A percentile compares a stretch with the other conserved stretches of the same genome.
phyloP scores from a whole-genome alignment of 176 grass and related monocot species.

The Tuctoria greenei region DNA sequence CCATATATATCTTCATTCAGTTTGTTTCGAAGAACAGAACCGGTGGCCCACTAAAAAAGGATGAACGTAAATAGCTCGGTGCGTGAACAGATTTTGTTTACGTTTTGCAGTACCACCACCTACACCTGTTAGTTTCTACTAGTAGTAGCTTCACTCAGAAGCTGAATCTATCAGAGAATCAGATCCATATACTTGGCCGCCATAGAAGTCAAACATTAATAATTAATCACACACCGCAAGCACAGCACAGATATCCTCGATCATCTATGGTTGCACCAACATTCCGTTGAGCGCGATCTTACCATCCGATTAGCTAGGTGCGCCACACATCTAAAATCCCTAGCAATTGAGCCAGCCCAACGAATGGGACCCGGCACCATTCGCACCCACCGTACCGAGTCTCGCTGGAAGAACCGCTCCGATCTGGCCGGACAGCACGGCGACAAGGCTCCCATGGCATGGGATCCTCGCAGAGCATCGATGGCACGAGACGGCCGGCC shows the following conservation, averaged over 20 bases:
- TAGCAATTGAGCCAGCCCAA: background rate
- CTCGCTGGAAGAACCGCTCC: too few species aligned
- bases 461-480: conserved; percentile 1
- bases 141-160: background rate
- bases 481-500: background rate
- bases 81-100: too few species aligned
- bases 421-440: background rate
- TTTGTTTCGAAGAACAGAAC: background rate
- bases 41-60: too few species aligned
- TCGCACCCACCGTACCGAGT: conserved; percentile 8
- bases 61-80: too few species aligned
- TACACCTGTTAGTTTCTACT: too few species aligned
- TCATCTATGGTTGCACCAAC: conserved; percentile 11
- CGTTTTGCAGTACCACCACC: too few species aligned
- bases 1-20: background rate
- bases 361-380: background rate
- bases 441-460: conserved; percentile 31
- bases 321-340: background rate
- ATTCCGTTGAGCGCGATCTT: conserved; percentile 40
- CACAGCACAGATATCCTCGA: background rate
- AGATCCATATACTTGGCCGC: background rate
- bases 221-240: too few species aligned
- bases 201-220: background rate
- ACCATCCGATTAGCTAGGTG: conserved; percentile 20
- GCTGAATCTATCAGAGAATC: background rate